Base-by-base conservation (phyloP, 2,329 filamentous ascomycete genomes). In the Ramichloridium luteum region DNA sequence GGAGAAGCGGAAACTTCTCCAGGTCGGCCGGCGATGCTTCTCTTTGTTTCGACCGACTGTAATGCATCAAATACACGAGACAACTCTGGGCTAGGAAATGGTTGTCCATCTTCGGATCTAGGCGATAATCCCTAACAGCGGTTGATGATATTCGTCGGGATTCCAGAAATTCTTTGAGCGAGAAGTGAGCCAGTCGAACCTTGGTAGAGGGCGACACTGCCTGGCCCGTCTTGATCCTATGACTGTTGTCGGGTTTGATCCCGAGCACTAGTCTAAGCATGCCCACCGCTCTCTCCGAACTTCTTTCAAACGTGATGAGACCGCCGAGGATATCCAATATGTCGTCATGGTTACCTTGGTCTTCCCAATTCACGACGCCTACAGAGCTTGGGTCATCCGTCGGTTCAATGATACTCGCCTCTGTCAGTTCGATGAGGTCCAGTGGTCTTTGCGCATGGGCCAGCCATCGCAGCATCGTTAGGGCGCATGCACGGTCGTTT, bases 111-210 rank as follows among this genome's bases (percentile, higher is more conserved):
- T 8, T n/a, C 8, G 20, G 20, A 8, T 23, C 20, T 8, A 23
- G 20, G 20, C n/a, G 20, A 23, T 8, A 23, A 8, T 8, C n/a
- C 8, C n/a, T n/a, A 23, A 23, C 20, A 23, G 8, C 20, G 20
- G 8, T 23, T n/a, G 20, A 8, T 23, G n/a, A n/a, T 23, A 23
- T 23, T 23, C 20, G 20, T 8, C 8, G 8, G 8, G 39, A 44
- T 14, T 35, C 28, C 11, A 45, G 31, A 30, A 43, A 45, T 32
- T 45, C 40, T 25, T 41, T 29, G 2, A 45, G 40, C 2, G 38
- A 41, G 28, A 43, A 43, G 25, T 45, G 40, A 11, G 42, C 40
- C 3, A 45, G 32, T 2, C 36, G 30, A 13, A 45, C 29, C 27
- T 22, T 23, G 20, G 20, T n/a, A n/a, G n/a, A n/a, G n/a, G n/a